A percentile compares a stretch with the other conserved stretches of the same genome.
phyloP scores from a whole-genome alignment of 31 red algal genomes.

The Endocladia muricata region DNA sequence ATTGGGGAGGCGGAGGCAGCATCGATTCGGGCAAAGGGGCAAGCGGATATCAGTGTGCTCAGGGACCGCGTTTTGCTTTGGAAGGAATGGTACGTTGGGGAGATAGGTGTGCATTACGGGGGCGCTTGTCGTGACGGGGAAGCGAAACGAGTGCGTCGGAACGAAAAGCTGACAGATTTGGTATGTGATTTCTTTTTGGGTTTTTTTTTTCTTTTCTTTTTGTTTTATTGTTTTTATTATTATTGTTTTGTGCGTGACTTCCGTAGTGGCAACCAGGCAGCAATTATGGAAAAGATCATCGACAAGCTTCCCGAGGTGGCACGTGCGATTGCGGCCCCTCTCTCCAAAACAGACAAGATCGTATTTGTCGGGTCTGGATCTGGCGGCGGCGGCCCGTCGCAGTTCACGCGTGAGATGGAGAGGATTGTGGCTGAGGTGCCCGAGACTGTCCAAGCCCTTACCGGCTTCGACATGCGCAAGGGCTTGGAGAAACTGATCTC shows the following conservation, averaged over 20 bases:
- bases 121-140: too few relatives aligned
- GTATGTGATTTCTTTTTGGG: not conserved
- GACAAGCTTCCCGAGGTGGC: conserved; percentile 62
- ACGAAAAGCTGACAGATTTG: not conserved
- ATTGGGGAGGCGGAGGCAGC: conserved; percentile 70
- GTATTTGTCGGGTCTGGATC: conserved; percentile 54
- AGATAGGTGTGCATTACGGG: not conserved
- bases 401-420: conserved; percentile 55
- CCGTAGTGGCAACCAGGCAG: conserved; percentile 54
- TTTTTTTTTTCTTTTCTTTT: not conserved
- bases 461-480: conserved; percentile 42
- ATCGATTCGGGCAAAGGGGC: conserved; percentile 34
- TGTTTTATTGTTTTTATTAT: not conserved
- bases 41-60: conserved; percentile 43
- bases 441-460: conserved; percentile 46
- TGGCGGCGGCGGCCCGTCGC: conserved; percentile 45
- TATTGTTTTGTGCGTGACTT: not conserved
- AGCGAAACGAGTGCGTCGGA: too few relatives aligned
- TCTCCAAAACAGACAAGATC: conserved; percentile 78
- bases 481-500: conserved; percentile 15
- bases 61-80: conserved; percentile 24
- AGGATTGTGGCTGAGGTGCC: conserved; percentile 58
- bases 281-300: conserved; percentile 54
- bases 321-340: conserved; percentile 41
- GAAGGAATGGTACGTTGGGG: conserved; percentile 27